Percentiles rank a stretch among this genome's conserved stretches.
Evolutionary conservation across 805 yeast genomes (phyloP).

Genomic region (Candida hungchunana): DNA sequence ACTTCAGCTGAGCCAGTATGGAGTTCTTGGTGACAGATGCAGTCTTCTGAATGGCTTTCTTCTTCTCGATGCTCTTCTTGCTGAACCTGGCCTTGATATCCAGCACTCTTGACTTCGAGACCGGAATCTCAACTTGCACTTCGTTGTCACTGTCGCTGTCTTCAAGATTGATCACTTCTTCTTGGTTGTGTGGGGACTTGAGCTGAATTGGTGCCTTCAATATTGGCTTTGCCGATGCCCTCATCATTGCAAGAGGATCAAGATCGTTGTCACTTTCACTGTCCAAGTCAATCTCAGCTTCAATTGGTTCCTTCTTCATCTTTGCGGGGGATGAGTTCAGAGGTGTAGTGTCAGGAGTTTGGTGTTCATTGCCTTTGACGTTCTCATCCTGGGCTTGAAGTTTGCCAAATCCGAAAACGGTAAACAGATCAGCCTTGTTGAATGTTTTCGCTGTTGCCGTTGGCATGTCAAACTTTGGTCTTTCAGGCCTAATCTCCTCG

Average conservation of each 20-base stretch:
- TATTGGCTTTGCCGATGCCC: slow-evolving; percentile 4
- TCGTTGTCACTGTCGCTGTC: slow-evolving; percentile 19
- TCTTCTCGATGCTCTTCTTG: slow-evolving; percentile 19
- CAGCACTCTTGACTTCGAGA: slow-evolving; percentile 32
- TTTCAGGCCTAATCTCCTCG: slow-evolving; percentile 7
- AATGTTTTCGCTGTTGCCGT: slow-evolving; percentile 17
- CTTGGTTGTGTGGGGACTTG: slow-evolving; percentile 3
- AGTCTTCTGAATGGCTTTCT: slow-evolving; percentile 12
- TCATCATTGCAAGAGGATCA: slow-evolving; percentile 2
- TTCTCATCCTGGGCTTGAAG: slow-evolving; percentile 5
- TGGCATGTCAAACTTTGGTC: slow-evolving; percentile 10
- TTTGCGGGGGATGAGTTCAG: slow-evolving; percentile 6
- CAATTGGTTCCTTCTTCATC: neutral
- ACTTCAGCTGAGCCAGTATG: slow-evolving; percentile 35
- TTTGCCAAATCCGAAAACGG: slow-evolving; percentile 20
- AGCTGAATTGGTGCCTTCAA: slow-evolving; percentile 1
- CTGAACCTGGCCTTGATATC: slow-evolving; percentile 33
- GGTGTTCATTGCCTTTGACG: slow-evolving; percentile 2
- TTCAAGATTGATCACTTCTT: slow-evolving; percentile 17
- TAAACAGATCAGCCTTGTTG: slow-evolving; percentile 17
- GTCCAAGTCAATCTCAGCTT: slow-evolving; percentile 7
- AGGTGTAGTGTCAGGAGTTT: slow-evolving; percentile 14
- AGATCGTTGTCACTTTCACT: slow-evolving; percentile 16
- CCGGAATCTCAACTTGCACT: slow-evolving; percentile 15
- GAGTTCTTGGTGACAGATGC: slow-evolving; percentile 22